A percentile compares a stretch with the other conserved stretches of the same genome.
These are phyloP conservation scores for Flueggea neowawraea DNA, from an alignment of 441 rosid genomes.

Conservation along the genomic window DNA sequence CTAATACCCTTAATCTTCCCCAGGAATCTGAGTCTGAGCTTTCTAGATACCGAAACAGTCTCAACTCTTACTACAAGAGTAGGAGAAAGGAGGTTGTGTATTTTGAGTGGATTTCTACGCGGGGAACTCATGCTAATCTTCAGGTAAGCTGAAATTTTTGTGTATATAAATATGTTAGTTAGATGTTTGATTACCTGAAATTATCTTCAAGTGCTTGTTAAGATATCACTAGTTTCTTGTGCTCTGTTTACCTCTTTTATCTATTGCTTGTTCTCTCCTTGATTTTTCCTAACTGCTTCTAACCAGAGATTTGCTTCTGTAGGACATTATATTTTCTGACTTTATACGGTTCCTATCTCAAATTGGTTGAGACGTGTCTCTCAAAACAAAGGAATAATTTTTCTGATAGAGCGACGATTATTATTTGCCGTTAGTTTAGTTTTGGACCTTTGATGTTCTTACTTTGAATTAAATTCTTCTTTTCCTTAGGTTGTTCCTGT, in stretches of 20 bases:
- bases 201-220: background rate
- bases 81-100: constrained; percentile 65
- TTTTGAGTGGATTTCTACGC: constrained; percentile 84
- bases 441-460: background rate
- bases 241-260: background rate
- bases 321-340: background rate
- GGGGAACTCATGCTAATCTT: constrained; percentile 84
- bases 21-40: constrained; percentile 69
- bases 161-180: background rate
- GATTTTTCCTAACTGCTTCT: background rate
- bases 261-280: background rate
- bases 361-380: background rate
- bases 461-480: background rate
- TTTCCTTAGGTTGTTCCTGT: constrained; percentile 62
- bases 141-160: constrained; percentile 49
- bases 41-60: constrained; percentile 50
- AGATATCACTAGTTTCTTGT: background rate
- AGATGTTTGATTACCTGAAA: background rate
- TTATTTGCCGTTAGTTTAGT: background rate
- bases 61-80: constrained; percentile 55
- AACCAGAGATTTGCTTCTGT: background rate
- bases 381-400: background rate
- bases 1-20: constrained; percentile 61
- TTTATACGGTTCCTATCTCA: too few relatives aligned
- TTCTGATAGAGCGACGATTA: background rate